Base-by-base conservation (phyloP, 176 grass and related monocot species). In the Cenchrus fungigraminus region DNA sequence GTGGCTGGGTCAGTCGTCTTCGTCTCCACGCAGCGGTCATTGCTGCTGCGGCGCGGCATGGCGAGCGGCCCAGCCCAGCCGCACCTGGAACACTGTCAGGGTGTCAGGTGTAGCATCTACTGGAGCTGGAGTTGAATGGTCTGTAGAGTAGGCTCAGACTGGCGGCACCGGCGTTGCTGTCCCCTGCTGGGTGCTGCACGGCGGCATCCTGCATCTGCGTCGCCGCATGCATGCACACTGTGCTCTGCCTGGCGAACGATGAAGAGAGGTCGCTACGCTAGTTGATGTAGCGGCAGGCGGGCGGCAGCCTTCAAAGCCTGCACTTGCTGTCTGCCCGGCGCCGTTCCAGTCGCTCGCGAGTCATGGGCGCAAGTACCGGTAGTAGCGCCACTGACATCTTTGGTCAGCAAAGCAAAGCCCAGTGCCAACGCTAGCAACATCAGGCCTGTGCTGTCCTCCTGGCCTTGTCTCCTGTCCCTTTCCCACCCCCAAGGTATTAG, bases 291-390 rank as follows among this genome's bases (percentile, higher is more conserved):
- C 22, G 22, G 22, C 22, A 25, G 22, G 22, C 22, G 22, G 22
- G 22, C 31, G 31, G 31, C 31, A 32, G 31, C 73, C 83, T 78
- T 78, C 52, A 71, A 69, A 61, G 74, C 65, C 83, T 70, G 83
- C 65, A 11, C 16, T n/a, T 78, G 83, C 50, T 60, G 76, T 89
- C 71, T 76, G 78, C 70, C 85, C 42, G 65, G 71, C 85, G 22
- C 54, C 20, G 73, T 71, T 53, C 51, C 79, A 53, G 44, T 68
- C 25, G 37, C 37, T 76, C 53, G 8, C 43, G 10, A 72, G 81
- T 67, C 82, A 68, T 89, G 59, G 68, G 82, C 61, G 49, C 67
- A 73, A 61, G 76, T 73, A 89, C 68, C 50, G 29, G 82, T 22
- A 9, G 73, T 12, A 12, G 45, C 70, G 64, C 8, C 32, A 5